Base-by-base conservation (phyloP, 331 rosid genomes). In the Acacia concinna region DNA sequence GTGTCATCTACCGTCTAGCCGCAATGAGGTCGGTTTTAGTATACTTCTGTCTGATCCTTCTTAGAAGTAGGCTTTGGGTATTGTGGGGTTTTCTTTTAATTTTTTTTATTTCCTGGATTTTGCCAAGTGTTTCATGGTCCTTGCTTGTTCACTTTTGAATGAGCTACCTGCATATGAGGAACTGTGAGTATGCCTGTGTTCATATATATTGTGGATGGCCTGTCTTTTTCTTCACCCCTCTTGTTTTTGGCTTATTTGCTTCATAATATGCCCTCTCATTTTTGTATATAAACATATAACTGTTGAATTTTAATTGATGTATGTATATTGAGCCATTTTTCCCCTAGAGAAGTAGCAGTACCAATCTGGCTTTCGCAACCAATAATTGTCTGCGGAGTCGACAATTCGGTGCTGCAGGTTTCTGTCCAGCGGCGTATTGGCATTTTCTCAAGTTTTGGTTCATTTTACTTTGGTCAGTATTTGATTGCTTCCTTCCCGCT, bases 221-320 rank as follows among this genome's bases (percentile, higher is more conserved):
- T 71, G 44, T 2, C 11, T 9, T 13, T 3, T 46, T 27, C 41
- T 30, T 1, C 25, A 30, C 68, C 67, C 5, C 38, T 1, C 35
- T 27, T 10, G 67, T 28, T 13, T 40, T 8, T 30, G 28, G 37
- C 57, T 32, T 57, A 37, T 68, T 59, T 65, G 73, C 37, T 49
- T 72, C 14, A 38, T 59, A 46, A 59, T 79, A 72, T 76, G 21
- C 44, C 57, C 43, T 66, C 62, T 73, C 25, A 27, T 57, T 71
- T 62, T 68, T 86, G 90, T 87, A 83, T 51, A 89, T 84, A 87
- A 82, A 77, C 70, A 59, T 40, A 71, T 65, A 28, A 77, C 71
- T 46, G 20, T 72, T 46, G 78, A 47, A 46, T 81, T 14, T 76
- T 77, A 70, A 37, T 64, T 66, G 68, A 72, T 25, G 35, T 46